Evolutionary conservation across 306 rosid genomes (phyloP).

Genomic region (Sophora flavescens): DNA sequence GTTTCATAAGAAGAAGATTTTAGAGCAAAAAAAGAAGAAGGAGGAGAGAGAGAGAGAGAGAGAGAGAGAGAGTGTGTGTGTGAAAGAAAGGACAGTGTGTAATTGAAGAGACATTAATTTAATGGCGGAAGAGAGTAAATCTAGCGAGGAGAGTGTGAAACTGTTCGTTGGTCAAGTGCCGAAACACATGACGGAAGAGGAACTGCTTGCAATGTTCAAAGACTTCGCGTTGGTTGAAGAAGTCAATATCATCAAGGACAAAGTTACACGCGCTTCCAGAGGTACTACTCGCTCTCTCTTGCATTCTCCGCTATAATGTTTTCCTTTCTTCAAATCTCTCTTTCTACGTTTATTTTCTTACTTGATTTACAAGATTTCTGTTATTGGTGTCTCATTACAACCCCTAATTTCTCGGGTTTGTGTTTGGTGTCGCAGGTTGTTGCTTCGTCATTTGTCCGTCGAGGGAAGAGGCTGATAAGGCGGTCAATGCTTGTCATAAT

Average conservation of each 20-base stretch:
- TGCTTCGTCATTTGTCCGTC: constrained; percentile 95
- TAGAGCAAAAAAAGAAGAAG: too few relatives aligned
- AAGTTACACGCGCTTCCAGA: constrained; percentile 88
- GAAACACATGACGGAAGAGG: constrained; percentile 89
- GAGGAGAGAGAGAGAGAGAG: too few relatives aligned
- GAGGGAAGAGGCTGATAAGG: constrained; percentile 94
- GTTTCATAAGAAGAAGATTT: too few relatives aligned
- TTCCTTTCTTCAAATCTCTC: too few relatives aligned
- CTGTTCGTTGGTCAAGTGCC: constrained; percentile 99
- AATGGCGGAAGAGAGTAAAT: constrained; percentile 78
- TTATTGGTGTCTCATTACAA: constrained; percentile 7
- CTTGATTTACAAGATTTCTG: not conserved
- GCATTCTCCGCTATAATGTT: too few relatives aligned
- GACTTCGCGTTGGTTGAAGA: constrained; percentile 92
- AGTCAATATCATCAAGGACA: constrained; percentile 99
- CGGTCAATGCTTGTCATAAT: constrained; percentile 95
- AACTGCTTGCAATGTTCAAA: constrained; percentile 86
- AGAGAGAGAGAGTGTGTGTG: too few relatives aligned
- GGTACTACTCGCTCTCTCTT: too few relatives aligned
- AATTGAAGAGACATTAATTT: constrained; percentile 58
- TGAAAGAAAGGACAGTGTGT: too few relatives aligned
- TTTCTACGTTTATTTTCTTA: too few relatives aligned
- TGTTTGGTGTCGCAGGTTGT: constrained; percentile 93
- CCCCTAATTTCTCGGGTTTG: too few relatives aligned
- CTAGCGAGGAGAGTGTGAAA: constrained; percentile 92